These are phyloP conservation scores for Tagetes erecta DNA, from an alignment of 129 eudicot species.

Conservation along the genomic window DNA sequence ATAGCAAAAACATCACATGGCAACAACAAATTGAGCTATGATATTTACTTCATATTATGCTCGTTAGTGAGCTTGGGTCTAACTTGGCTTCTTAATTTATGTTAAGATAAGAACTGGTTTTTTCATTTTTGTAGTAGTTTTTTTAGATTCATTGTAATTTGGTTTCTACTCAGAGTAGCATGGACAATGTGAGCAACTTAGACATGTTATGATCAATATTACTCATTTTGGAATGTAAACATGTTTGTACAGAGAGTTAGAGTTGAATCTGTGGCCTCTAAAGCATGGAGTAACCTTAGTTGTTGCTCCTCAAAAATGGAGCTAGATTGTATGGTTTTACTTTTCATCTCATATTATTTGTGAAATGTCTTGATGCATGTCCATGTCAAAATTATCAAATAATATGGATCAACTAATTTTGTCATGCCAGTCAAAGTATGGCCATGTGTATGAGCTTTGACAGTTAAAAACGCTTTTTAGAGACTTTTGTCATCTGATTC, in stretches of 20 bases:
- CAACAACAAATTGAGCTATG: neutral
- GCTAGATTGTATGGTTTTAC: neutral
- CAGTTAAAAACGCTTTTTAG: neutral
- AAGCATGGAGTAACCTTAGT: too few species aligned
- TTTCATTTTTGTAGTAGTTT: neutral
- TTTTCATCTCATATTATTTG: too few species aligned
- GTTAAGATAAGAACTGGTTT: neutral
- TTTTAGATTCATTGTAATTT: neutral
- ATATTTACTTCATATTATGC: too few species aligned
- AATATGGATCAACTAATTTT: neutral
- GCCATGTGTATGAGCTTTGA: neutral
- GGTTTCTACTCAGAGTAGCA: too few species aligned
- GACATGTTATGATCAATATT: too few species aligned
- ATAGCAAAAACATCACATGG: neutral
- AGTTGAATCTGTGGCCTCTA: too few species aligned
- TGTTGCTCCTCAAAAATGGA: too few species aligned
- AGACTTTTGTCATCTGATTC: slow-evolving; percentile 1
- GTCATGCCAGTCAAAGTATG: neutral
- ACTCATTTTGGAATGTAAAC: too few species aligned
- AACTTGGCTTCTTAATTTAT: neutral
- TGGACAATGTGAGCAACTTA: too few species aligned
- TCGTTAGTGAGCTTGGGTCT: too few species aligned
- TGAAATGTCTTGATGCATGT: neutral
- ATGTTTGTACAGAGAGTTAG: too few species aligned
- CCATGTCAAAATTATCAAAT: neutral